Evolutionary conservation across 2,329 filamentous ascomycete species (phyloP).

Genomic region (Pseudogymnoascus sp.): DNA sequence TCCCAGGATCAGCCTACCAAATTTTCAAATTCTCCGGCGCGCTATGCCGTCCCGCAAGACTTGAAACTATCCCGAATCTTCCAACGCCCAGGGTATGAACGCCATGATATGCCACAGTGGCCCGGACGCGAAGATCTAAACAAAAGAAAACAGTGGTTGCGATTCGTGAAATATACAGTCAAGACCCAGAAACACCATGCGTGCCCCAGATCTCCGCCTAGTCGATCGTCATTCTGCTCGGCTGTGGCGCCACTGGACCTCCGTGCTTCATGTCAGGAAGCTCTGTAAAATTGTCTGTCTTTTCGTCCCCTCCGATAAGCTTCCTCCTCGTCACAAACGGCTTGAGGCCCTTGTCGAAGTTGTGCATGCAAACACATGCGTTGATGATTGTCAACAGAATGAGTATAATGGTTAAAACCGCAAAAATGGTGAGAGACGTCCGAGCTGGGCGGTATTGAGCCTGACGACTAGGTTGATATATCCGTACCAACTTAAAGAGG

Average conservation of each 20-base stretch:
- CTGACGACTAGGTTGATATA: conserved; percentile 63
- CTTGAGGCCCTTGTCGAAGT: conserved; percentile 87
- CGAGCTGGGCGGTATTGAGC: conserved; percentile 68
- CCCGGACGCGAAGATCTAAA: conserved; percentile 19
- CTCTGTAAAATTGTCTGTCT: conserved; percentile 40
- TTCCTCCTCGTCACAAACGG: conserved; percentile 65
- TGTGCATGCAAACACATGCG: conserved; percentile 77
- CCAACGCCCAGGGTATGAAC: conserved; percentile 26
- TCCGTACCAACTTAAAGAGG: conserved; percentile 94
- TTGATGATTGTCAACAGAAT: conserved; percentile 84
- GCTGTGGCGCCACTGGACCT: conserved; percentile 25
- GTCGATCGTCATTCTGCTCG: conserved; percentile 44
- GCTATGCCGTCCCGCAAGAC: conserved; percentile 11
- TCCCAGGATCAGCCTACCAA: conserved; percentile 1
- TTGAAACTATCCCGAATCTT: conserved; percentile 20
- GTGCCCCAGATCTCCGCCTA: conserved; percentile 21
- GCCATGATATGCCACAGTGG: conserved; percentile 25
- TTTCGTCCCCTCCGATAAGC: conserved; percentile 38
- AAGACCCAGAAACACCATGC: conserved; percentile 11
- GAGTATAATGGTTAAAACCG: conserved; percentile 82
- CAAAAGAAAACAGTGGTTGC: conserved; percentile 18
- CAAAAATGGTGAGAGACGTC: conserved; percentile 84
- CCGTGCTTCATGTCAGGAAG: conserved; percentile 33
- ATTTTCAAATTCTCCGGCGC: not conserved
- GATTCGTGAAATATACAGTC: conserved; percentile 23